A percentile compares a stretch with the other conserved stretches of the same genome.
Conservation (phyloP, 495 filamentous ascomycete species). For the Podospora australis region DNA sequence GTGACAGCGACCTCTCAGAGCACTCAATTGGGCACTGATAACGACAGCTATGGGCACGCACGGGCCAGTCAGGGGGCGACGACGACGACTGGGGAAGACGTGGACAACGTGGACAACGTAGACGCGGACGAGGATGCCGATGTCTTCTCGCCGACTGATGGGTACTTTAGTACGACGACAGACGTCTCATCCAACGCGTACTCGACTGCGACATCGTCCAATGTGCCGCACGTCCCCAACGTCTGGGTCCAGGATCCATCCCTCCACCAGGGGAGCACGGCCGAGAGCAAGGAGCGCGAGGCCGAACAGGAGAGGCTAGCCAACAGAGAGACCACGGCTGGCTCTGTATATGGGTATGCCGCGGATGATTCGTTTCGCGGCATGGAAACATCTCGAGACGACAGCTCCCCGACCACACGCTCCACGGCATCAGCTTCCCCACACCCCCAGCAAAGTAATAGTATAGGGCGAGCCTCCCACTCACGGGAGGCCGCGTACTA, state of each 20-base stretch:
- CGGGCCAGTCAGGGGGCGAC: background rate
- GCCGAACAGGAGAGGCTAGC: constrained; percentile 26
- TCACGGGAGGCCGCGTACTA: constrained; percentile 16
- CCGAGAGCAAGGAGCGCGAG: constrained; percentile 37
- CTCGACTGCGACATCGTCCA: constrained; percentile 19
- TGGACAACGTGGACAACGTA: too few relatives aligned
- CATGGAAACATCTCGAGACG: constrained; percentile 3
- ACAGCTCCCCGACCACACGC: background rate
- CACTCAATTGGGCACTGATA: background rate
- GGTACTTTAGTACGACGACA: constrained; percentile 27
- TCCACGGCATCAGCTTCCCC: background rate
- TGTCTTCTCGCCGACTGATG: constrained; percentile 36
- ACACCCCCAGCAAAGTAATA: constrained; percentile 1
- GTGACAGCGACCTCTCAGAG: constrained; percentile 9
- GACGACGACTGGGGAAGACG: too few relatives aligned
- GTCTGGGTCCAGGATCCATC: constrained; percentile 38
- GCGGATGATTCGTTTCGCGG: background rate
- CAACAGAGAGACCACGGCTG: background rate
- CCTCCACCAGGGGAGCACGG: constrained; percentile 23
- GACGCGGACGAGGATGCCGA: constrained; percentile 20
- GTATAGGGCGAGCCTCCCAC: background rate
- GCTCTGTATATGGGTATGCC: background rate
- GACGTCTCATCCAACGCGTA: background rate
- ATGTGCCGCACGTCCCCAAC: constrained; percentile 36
- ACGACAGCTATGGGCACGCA: background rate